Base-by-base conservation (phyloP, 345 rosid species). In the Linum usitatissimum region DNA sequence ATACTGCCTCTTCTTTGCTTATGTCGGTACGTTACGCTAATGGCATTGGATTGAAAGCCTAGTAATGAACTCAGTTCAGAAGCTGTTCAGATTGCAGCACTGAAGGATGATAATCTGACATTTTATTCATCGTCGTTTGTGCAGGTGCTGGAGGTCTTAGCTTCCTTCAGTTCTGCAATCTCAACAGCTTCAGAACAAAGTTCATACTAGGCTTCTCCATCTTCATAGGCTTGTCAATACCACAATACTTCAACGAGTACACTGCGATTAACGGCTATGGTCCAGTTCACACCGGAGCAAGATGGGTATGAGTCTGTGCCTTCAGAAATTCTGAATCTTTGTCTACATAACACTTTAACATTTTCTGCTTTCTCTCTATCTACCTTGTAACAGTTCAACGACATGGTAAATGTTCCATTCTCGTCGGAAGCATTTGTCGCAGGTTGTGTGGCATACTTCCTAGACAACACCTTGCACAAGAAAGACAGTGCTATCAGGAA, bases 201-300 rank as follows among this genome's bases (percentile, higher is more conserved):
- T 82, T 93, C 77, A 75, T 90, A 64, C 65, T 93, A 66, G 99
- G 96, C 36, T 93, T 84, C 80, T 84, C 99, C 8, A 57, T 93
- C 71, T 93, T 93, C 82, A 66, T 93, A 49, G 99, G 97, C 53
- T 71, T 93, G 62, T 93, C 99, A 0, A 76, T 93, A 67, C 91
- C 97, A 13, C 97, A 90, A 55, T 90, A 93, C 76, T 93, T 93
- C 75, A 93, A 90, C 0, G 97, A 90, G 75, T 87, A 87, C 74
- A 86, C 90, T 53, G 94, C 90, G 59, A 79, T 90, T 17, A 83
- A 83, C 18, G 84, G 96, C 38, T 90, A 73, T 63, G 99, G 96
- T 58, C 99, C 97, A 0, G 96, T 90, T 57, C 86, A 90, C 76
- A 86, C 92, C 0, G 39, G 74, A 19, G 87, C 77, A 49, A 83